Percentiles rank a stretch among this genome's conserved stretches.
These are phyloP conservation scores for Kappamyces sp. DNA, from an alignment of 192 early-diverging fungal genomes.

Conservation along the genomic window DNA sequence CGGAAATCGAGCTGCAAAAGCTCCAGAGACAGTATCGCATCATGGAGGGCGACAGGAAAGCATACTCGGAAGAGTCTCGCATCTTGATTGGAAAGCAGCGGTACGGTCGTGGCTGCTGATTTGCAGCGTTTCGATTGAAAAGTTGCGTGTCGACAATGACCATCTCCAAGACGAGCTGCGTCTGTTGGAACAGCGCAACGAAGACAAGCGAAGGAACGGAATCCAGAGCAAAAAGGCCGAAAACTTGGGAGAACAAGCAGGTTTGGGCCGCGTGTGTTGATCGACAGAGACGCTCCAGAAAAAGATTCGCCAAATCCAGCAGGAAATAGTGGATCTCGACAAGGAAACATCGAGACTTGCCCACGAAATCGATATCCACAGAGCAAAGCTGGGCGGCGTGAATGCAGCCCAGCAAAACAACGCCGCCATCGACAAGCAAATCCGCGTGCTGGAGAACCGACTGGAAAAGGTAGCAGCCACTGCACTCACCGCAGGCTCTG, in stretches of 20 bases:
- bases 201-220: conserved; percentile 38
- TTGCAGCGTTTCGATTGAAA: conserved; percentile 42
- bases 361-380: conserved; percentile 42
- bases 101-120: conserved; percentile 17
- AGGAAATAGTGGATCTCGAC: conserved; percentile 34
- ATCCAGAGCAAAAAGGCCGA: conserved; percentile 46
- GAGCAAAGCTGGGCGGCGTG: conserved; percentile 46
- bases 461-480: conserved; percentile 40
- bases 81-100: conserved; percentile 50
- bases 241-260: conserved; percentile 47
- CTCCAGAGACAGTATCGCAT: conserved; percentile 51
- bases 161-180: conserved; percentile 43
- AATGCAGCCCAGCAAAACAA: conserved; percentile 44
- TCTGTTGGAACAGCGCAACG: conserved; percentile 42
- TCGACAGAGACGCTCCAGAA: conserved; percentile 34
- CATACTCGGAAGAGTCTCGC: conserved; percentile 52
- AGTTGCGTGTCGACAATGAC: conserved; percentile 46
- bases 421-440: conserved; percentile 49
- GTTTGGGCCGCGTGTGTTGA: conserved; percentile 10
- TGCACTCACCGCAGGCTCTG: conserved; percentile 29
- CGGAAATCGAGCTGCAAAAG: conserved; percentile 51
- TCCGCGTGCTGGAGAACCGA: conserved; percentile 49
- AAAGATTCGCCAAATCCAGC: conserved; percentile 32
- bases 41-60: conserved; percentile 56
- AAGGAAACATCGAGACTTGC: conserved; percentile 27